Conservation (phyloP, 2,329 filamentous ascomycete species). For the Zopfia rhizophila region DNA sequence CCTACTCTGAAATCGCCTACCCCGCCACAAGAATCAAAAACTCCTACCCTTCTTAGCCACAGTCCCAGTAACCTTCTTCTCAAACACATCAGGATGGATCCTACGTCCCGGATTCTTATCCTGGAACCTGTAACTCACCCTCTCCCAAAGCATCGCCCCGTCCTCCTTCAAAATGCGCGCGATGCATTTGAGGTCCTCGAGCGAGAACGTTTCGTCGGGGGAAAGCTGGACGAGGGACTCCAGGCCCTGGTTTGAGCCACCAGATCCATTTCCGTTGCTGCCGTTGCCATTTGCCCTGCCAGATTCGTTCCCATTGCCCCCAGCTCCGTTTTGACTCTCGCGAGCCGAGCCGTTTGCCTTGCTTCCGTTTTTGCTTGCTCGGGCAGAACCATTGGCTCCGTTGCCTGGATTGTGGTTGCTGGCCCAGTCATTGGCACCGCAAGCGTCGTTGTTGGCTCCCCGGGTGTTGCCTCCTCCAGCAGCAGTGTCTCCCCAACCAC, state of each 20-base stretch:
- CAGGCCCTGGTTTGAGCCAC: not conserved
- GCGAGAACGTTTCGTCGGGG: slow-evolving; percentile 40
- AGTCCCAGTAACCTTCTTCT: slow-evolving; percentile 52
- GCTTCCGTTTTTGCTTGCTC: too few species aligned
- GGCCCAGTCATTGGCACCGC: not conserved
- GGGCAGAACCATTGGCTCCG: too few species aligned
- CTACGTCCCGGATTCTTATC: slow-evolving; percentile 61
- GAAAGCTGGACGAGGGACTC: slow-evolving; percentile 18
- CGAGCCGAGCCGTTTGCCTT: too few species aligned
- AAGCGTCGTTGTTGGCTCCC: not conserved
- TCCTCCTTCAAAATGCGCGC: slow-evolving; percentile 57
- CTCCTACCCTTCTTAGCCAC: slow-evolving; percentile 17
- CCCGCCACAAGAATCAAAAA: too few species aligned
- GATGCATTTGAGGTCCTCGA: slow-evolving; percentile 53
- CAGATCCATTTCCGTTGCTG: slow-evolving; percentile 1
- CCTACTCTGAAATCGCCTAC: too few species aligned
- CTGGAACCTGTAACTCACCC: slow-evolving; percentile 59
- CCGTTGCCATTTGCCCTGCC: slow-evolving; percentile 3
- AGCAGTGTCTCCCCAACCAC: not conserved
- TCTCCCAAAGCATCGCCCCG: slow-evolving; percentile 57
- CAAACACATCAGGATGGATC: slow-evolving; percentile 56
- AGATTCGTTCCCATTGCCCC: too few species aligned
- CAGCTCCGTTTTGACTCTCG: too few species aligned
- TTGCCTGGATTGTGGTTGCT: too few species aligned
- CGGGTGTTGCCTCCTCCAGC: not conserved